Evolutionary conservation across 2,329 filamentous ascomycete genomes (phyloP), one percentile per base, ranked within the genome.

Genomic region (Waltergamsia citrina): DNA sequence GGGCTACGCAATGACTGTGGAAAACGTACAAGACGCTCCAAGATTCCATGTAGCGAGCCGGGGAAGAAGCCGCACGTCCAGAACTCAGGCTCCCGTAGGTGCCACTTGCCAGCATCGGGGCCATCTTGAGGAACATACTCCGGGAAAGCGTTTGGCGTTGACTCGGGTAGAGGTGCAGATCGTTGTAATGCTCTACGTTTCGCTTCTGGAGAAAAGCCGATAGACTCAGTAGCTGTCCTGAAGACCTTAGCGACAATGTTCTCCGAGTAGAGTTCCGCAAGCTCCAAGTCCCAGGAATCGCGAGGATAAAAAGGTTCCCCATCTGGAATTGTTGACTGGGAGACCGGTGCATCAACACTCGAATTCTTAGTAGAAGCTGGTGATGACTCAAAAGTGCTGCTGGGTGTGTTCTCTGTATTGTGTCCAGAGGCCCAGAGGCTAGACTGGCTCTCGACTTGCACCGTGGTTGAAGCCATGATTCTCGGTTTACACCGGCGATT

Each of bases 51-150:
- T 4, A 63, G 24, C 1, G 40, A 52, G 0, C 54, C 59, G 0
- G 60, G 59, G 24, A 63, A 63, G 48, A 62, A 63, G 14, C 59
- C 59, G 31, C 60, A 61, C 1, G 58, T 63, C 59, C 59, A 63
- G 26, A 63, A 63, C 3, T 56, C 49, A 3, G 52, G 43, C 14
- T 57, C 49, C 1, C 53, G 45, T 10, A 38, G 19, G 21, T 36
- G 34, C 15, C 42, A 46, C 8, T 33, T 35, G n/a, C 41, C 41
- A 11, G 37, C 36, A 10, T 43, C 36, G 1, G 37, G 32, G 6
- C 43, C 43, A 6, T 37, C 38, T 27, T 43, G 42, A 8, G 38
- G 41, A 2, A 46, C 43, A 14, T 40, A 40, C 33, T 46, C 43
- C n/a, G 43, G 43, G 8, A 41, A 46, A 6, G 38, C 36, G 6